Base-by-base conservation (phyloP, 202 grass and related monocot genomes). In the Cymbopogon flexuosus region DNA sequence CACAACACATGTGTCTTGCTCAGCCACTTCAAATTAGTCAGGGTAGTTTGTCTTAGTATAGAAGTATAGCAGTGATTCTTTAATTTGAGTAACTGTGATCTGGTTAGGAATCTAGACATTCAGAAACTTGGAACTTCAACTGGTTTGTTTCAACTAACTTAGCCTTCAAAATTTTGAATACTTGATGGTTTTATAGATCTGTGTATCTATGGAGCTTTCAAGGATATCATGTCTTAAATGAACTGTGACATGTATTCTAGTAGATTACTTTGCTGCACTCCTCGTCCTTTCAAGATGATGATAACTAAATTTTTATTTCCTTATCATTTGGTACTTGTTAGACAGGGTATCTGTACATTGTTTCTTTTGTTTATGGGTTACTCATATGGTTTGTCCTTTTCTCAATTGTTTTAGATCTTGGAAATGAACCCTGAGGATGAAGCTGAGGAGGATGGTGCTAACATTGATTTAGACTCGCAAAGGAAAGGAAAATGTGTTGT, bases 351-450 rank as follows among this genome's bases (percentile, higher is more conserved):
- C 22, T 49, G 23, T 71, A 18, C 68, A 70, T 46, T 3, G 14
- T 30, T 49, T 72, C 4, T n/a, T 72, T 52, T 33, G 27, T 31
- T 14, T 70, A 47, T 47, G 66, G 11, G 19, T 23, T 45, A 24
- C 37, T 69, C 22, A 69, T 27, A 24, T 15, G 2, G 0, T 68
- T 43, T 27, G 52, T 8, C 19, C 5, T 13, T 13, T 70, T 70
- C 22, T 70, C 39, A 45, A 69, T 9, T 87, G 13, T 62, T 89
- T 62, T 39, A 97, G 94, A 94, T 97, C 61, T 76, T 97, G 69
- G 95, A 97, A 75, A 97, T 97, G 86, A 97, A 97, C 72, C 92
- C 91, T n/a, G 94, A 97, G 76, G 94, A 97, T 72, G 94, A 94
- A 73, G 91, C 88, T 52, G 88, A 97, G 64, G 94, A 94, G 81